These are phyloP conservation scores for Yamadazyma nakazawae DNA, from an alignment of 805 yeast genomes.

Conservation along the genomic window DNA sequence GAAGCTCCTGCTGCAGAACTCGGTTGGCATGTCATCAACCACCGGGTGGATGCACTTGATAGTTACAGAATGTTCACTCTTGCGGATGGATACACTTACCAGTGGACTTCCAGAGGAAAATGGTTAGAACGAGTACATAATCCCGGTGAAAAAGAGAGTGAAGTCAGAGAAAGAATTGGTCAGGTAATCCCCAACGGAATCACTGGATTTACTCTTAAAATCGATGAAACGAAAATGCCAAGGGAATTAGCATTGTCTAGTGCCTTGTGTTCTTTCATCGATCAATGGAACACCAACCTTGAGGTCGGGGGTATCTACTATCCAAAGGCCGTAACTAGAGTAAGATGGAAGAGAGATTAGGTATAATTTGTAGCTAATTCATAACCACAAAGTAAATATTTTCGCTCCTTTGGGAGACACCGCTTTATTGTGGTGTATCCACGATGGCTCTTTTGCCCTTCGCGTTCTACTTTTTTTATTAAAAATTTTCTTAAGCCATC, in stretches of 20 bases:
- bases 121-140: constrained; percentile 56
- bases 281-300: constrained; percentile 63
- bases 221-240: constrained; percentile 55
- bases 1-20: constrained; percentile 49
- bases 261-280: constrained; percentile 59
- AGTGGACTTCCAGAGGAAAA: constrained; percentile 62
- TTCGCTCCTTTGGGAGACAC: neutral
- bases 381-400: neutral
- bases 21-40: constrained; percentile 63
- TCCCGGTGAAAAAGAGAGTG: constrained; percentile 61
- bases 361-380: neutral
- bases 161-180: constrained; percentile 62
- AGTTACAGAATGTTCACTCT: constrained; percentile 58
- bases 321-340: constrained; percentile 47
- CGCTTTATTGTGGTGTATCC: neutral
- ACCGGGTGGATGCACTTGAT: constrained; percentile 59
- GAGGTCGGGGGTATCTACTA: constrained; percentile 65
- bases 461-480: neutral
- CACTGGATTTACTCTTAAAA: constrained; percentile 51
- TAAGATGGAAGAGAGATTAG: constrained; percentile 56
- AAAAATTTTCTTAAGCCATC: constrained; percentile 3
- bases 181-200: constrained; percentile 51
- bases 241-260: constrained; percentile 57
- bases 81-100: constrained; percentile 58
- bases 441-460: constrained; percentile 1